Evolutionary conservation across 805 yeast genomes (phyloP).

Genomic region (Yarrowia deformans): DNA sequence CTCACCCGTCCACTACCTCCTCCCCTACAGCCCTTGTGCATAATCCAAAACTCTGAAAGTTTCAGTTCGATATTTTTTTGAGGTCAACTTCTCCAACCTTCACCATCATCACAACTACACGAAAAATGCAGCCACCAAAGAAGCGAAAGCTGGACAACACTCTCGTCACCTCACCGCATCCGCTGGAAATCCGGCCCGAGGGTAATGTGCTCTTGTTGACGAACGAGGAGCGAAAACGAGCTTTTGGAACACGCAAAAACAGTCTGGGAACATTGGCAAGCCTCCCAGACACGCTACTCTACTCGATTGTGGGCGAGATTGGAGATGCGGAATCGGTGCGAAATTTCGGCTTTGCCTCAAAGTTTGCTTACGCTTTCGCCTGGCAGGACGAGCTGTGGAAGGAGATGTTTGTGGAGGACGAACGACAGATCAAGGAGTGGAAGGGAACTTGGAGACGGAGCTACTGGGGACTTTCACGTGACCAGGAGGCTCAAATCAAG

Average conservation of each 20-base stretch:
- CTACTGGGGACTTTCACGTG: conserved; percentile 52
- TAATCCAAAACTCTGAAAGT: conserved; percentile 25
- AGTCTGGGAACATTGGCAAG: conserved; percentile 50
- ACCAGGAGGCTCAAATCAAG: conserved; percentile 56
- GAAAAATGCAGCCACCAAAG: conserved; percentile 12
- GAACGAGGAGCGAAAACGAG: conserved; percentile 10
- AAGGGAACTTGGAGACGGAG: conserved; percentile 82
- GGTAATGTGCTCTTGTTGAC: conserved; percentile 64
- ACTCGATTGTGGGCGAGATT: conserved; percentile 60
- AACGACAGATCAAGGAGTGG: conserved; percentile 57
- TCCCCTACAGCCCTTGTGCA: neutral
- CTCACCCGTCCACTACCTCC: no score
- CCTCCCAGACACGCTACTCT: conserved; percentile 70
- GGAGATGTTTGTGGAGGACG: conserved; percentile 55
- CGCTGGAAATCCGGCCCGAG: conserved; percentile 75
- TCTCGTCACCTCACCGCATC: conserved; percentile 55
- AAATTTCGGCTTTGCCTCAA: conserved; percentile 64
- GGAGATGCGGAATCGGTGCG: conserved; percentile 58
- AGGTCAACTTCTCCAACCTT: neutral
- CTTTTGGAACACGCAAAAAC: neutral
- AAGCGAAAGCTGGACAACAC: conserved; percentile 30
- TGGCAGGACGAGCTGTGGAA: conserved; percentile 87
- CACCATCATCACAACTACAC: neutral
- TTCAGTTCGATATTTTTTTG: conserved; percentile 1
- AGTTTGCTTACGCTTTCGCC: conserved; percentile 72